Percentiles rank a stretch among this genome's conserved stretches.
Conservation (phyloP, 148 eudicot species). For the Vaccinium vitisidaea region DNA sequence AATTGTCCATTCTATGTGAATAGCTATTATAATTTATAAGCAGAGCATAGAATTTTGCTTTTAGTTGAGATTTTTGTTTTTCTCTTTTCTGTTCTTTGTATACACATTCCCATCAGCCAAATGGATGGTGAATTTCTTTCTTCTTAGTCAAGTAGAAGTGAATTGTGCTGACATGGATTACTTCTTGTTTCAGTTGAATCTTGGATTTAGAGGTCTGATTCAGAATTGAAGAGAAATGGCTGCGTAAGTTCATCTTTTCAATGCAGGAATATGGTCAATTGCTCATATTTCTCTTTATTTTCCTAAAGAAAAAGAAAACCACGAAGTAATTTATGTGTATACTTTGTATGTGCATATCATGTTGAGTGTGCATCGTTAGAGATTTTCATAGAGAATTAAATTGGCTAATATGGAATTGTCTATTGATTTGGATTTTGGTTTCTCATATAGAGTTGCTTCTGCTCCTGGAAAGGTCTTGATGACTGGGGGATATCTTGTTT, state of each 20-base stretch:
- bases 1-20: neutral
- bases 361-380: neutral
- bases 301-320: neutral
- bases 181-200: constrained; percentile 16
- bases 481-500: constrained; percentile 60
- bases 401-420: neutral
- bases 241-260: constrained; percentile 26
- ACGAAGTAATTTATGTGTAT: no score
- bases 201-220: neutral
- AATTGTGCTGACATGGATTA: neutral
- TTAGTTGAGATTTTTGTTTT: neutral
- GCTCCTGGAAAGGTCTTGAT: constrained; percentile 60
- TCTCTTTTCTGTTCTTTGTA: neutral
- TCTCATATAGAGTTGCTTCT: constrained; percentile 69
- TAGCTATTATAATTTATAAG: neutral
- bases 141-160: neutral
- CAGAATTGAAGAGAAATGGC: constrained; percentile 28
- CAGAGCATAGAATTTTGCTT: neutral
- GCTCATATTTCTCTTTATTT: neutral
- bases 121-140: neutral
- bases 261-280: neutral
- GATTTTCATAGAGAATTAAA: neutral
- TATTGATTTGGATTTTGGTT: constrained; percentile 5
- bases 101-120: neutral
- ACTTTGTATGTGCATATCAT: neutral